phyloP scores from a whole-genome alignment of 805 yeast species.

The Zygoascus biomembranicola region DNA sequence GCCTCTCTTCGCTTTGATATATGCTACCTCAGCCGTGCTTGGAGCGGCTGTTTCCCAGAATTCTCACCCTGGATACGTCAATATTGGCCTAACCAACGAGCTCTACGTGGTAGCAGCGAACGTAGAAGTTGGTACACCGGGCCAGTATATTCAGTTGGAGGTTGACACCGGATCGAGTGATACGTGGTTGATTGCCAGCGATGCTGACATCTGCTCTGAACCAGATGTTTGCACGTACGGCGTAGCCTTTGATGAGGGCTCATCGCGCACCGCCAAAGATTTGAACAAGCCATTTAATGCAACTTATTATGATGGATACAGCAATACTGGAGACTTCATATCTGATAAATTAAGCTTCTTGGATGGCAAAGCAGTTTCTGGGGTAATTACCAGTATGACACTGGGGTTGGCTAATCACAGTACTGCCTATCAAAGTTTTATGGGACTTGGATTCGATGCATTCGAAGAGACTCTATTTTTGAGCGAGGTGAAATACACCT shows the following conservation, averaged over 20 bases:
- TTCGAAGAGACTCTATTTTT: conserved; percentile 11
- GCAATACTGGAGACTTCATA: conserved; percentile 50
- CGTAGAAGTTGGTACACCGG: conserved; percentile 36
- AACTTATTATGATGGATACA: conserved; percentile 10
- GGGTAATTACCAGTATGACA: conserved; percentile 42
- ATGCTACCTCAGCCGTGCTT: background rate
- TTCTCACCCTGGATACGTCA: background rate
- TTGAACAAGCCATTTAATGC: conserved; percentile 12
- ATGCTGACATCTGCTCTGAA: background rate
- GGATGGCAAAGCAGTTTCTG: conserved; percentile 32
- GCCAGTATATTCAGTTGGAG: conserved; percentile 33
- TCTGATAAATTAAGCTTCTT: conserved; percentile 41
- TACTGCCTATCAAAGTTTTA: conserved; percentile 44
- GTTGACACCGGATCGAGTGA: conserved; percentile 46
- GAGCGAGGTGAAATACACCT: conserved; percentile 20
- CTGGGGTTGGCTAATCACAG: conserved; percentile 68
- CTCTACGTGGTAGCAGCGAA: conserved; percentile 10
- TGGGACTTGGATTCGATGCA: conserved; percentile 32
- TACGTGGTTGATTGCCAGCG: conserved; percentile 37
- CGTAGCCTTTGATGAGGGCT: conserved; percentile 3
- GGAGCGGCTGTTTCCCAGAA: background rate
- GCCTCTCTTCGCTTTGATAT: background rate
- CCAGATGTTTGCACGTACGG: conserved; percentile 4
- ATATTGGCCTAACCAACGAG: conserved; percentile 3
- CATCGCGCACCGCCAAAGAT: conserved; percentile 6